Percentiles rank a stretch among this genome's conserved stretches.
These are phyloP conservation scores for Wickerhamiella slavikovae DNA, from an alignment of 805 yeast species.

Conservation along the genomic window DNA sequence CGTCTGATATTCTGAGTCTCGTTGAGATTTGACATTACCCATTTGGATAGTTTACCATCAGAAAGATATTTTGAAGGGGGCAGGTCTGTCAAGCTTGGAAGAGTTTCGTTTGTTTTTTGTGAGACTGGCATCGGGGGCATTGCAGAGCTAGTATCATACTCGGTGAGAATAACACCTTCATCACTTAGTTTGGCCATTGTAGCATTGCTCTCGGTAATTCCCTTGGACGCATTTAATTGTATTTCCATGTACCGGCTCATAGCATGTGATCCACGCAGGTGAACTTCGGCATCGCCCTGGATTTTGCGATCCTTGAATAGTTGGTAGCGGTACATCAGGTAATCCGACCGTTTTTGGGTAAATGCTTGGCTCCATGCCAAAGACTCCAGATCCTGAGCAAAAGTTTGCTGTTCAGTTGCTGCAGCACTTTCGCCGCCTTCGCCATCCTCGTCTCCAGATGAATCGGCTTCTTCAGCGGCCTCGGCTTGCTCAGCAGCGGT, in stretches of 20 bases:
- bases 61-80: slow-evolving; percentile 18
- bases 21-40: slow-evolving; percentile 42
- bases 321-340: slow-evolving; percentile 45
- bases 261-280: slow-evolving; percentile 39
- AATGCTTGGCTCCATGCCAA: slow-evolving; percentile 73
- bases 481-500: neutral
- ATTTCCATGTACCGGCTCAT: slow-evolving; percentile 35
- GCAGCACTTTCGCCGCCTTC: neutral
- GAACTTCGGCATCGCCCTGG: slow-evolving; percentile 49
- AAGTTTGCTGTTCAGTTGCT: neutral
- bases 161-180: slow-evolving; percentile 26
- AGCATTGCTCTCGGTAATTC: slow-evolving; percentile 10
- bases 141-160: slow-evolving; percentile 69
- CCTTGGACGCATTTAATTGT: slow-evolving; percentile 4
- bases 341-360: slow-evolving; percentile 56
- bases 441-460: neutral
- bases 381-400: slow-evolving; percentile 27
- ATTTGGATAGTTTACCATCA: slow-evolving; percentile 35
- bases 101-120: slow-evolving; percentile 9
- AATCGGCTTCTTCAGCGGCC: neutral
- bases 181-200: slow-evolving; percentile 12
- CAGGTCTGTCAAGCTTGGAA: slow-evolving; percentile 21
- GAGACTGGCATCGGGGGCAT: slow-evolving; percentile 36
- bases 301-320: slow-evolving; percentile 40
- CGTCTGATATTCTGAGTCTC: slow-evolving; percentile 78